phyloP scores from a whole-genome alignment of 495 filamentous ascomycete genomes.

The Poronia punctata region DNA sequence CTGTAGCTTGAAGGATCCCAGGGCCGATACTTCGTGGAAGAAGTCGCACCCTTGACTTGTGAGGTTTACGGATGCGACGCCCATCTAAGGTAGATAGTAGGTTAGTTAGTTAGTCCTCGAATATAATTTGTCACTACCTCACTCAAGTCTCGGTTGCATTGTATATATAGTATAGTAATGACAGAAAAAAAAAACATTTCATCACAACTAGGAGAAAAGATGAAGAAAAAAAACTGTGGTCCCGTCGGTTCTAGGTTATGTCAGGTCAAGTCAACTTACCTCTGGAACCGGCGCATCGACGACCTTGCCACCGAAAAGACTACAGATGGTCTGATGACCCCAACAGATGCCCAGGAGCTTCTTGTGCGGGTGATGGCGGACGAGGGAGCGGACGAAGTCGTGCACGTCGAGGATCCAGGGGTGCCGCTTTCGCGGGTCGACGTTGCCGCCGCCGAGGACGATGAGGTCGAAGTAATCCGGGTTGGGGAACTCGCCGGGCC shows the following conservation, averaged over 20 bases:
- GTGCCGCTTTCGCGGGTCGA: constrained; percentile 36
- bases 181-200: too few species aligned
- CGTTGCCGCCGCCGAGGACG: constrained; percentile 41
- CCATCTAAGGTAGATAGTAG: constrained; percentile 23
- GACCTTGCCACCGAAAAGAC: constrained; percentile 36
- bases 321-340: constrained; percentile 41
- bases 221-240: neutral
- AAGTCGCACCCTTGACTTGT: constrained; percentile 31
- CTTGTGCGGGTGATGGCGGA: constrained; percentile 28
- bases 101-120: too few species aligned
- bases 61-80: constrained; percentile 31
- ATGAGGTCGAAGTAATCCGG: constrained; percentile 40
- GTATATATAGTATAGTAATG: too few species aligned
- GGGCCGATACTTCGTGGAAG: constrained; percentile 20
- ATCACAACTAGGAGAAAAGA: neutral
- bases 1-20: constrained; percentile 24
- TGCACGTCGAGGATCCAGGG: constrained; percentile 40
- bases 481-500: constrained; percentile 29
- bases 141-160: too few species aligned
- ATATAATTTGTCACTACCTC: too few species aligned
- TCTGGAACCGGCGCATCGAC: constrained; percentile 34
- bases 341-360: constrained; percentile 43
- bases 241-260: too few species aligned
- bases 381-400: constrained; percentile 31
- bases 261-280: constrained; percentile 16